phyloP scores from a whole-genome alignment of 306 rosid genomes.

The Hippophae rhamnoides region DNA sequence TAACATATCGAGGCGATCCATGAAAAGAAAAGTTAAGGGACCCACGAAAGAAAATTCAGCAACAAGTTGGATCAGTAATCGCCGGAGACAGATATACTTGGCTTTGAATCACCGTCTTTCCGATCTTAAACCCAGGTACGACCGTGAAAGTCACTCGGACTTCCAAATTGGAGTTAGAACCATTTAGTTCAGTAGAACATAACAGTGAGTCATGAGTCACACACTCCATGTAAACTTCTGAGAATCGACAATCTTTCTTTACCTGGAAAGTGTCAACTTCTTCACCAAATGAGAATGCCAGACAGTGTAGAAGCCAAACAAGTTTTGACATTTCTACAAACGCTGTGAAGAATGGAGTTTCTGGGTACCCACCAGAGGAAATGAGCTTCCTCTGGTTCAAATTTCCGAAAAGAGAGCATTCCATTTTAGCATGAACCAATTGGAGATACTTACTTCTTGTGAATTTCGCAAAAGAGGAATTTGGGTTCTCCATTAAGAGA shows the following conservation, averaged over 20 bases:
- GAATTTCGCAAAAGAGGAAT: constrained; percentile 45
- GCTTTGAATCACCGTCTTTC: constrained; percentile 60
- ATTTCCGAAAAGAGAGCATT: constrained; percentile 84
- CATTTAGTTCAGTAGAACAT: constrained; percentile 21
- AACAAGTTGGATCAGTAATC: too few relatives aligned
- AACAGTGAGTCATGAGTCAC: constrained; percentile 31
- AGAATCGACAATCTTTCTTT: constrained; percentile 55
- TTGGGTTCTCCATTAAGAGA: constrained; percentile 41
- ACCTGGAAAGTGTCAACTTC: constrained; percentile 56
- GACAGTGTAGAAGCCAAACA: constrained; percentile 63
- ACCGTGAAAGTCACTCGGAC: constrained; percentile 67
- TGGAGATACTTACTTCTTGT: constrained; percentile 57
- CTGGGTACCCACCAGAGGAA: constrained; percentile 67
- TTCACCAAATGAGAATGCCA: constrained; percentile 57
- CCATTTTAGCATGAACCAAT: constrained; percentile 38
- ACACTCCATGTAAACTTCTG: constrained; percentile 89
- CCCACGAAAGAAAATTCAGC: too few relatives aligned
- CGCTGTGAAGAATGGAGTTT: constrained; percentile 56
- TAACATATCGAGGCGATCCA: too few relatives aligned
- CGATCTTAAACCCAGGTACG: constrained; percentile 79
- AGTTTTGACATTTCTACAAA: constrained; percentile 77
- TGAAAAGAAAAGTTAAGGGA: too few relatives aligned
- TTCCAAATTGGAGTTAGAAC: constrained; percentile 19
- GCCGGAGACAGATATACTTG: constrained; percentile 61
- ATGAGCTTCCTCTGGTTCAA: constrained; percentile 66